A percentile compares a stretch with the other conserved stretches of the same genome.
phyloP scores from a whole-genome alignment of 2,329 filamentous ascomycete species.

The Botrytis elliptica region DNA sequence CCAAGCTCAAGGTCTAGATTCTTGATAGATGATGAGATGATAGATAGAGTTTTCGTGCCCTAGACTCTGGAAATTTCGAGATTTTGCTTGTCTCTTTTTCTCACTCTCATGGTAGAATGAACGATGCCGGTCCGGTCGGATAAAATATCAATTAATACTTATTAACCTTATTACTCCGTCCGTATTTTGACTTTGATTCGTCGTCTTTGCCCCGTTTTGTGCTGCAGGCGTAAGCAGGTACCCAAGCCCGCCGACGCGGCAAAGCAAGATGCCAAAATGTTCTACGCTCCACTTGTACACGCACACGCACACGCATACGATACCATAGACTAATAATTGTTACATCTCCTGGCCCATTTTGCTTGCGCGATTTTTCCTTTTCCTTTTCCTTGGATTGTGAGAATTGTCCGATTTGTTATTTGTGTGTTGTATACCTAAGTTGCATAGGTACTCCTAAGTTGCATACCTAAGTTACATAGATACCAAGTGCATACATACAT shows the following conservation, averaged over 20 bases:
- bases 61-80: background rate
- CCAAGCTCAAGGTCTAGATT: background rate
- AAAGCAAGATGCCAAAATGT: background rate
- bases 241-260: background rate
- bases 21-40: background rate
- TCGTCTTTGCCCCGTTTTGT: background rate
- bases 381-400: background rate
- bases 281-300: background rate
- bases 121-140: background rate
- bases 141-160: background rate
- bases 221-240: background rate
- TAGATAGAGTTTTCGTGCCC: background rate
- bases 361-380: background rate
- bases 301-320: background rate
- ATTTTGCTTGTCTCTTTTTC: background rate
- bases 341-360: background rate
- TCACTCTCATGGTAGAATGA: background rate
- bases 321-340: background rate
- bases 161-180: background rate
- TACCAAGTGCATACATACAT: background rate
- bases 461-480: background rate
- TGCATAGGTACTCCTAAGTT: too few species aligned
- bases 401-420: background rate
- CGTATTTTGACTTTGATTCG: background rate
- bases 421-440: background rate